Base-by-base conservation (phyloP, 1,139 yeast species). In the Kluyveromyces sp. region DNA sequence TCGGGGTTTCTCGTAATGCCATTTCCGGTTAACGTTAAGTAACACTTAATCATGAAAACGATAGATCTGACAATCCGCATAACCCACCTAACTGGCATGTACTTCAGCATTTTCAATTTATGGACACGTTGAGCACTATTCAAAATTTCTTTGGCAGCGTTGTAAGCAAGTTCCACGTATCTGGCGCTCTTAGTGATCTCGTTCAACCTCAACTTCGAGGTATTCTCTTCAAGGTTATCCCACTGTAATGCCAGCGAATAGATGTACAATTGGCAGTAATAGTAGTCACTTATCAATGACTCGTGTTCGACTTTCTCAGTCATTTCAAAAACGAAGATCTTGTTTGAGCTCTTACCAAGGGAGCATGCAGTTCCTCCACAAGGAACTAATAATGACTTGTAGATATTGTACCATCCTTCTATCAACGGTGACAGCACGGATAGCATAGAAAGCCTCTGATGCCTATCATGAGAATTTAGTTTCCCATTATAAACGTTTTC, bases 81-180 rank as follows among this genome's bases (percentile, higher is more conserved):
- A 3, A 84, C 80, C 95, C 96, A 88, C 50, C 96, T 70, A 12
- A 87, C 89, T 0, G 97, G 96, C 79, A 89, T 86, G 57, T 75
- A 83, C 48, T 80, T 70, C 43, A 86, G 66, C 68, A 81, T 67
- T 49, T 75, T 77, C 49, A 82, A 67, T 48, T 72, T 70, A 55
- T 83, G 87, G 2, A 86, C 80, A 35, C 94, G 67, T 45, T 78
- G 78, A 2, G 92, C 86, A 2, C 83, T 82, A 26, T 76, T 73
- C 32, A 88, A 65, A 61, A 86, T 77, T 56, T 84, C 94, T 54
- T 82, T 82, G 0, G 96, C 96, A 0, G 96, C 83, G 47, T 73
- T 77, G 50, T 83, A 85, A 0, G 96, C 96, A 49, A 80, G 72
- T 46, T 81, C 92, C 20, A 87, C 84, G 60, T 81, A 87, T 53